A percentile compares a stretch with the other conserved stretches of the same genome.
Evolutionary conservation across 1,284 basidiomycete species (phyloP).

Genomic region (Ustilago nuda): DNA sequence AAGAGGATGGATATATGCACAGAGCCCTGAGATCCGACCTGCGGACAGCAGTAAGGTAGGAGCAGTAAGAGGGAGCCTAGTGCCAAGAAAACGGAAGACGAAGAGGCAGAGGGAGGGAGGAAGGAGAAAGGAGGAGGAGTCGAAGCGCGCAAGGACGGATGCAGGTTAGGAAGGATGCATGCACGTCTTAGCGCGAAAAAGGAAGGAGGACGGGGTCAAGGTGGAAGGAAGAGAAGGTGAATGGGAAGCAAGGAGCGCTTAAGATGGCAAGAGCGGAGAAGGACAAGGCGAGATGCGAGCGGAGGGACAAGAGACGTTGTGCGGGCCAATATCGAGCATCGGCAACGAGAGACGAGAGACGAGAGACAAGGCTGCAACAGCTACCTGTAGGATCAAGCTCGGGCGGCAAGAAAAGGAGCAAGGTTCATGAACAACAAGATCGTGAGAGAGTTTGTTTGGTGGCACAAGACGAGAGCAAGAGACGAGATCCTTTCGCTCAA

Average conservation of each 20-base stretch:
- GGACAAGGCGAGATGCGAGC: conserved; percentile 4
- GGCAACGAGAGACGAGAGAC: not conserved
- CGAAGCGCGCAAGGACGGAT: not conserved
- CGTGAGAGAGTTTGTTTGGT: not conserved
- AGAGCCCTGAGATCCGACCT: conserved; percentile 1
- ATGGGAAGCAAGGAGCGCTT: not conserved
- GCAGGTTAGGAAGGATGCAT: conserved; percentile 7
- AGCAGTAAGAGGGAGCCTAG: not conserved
- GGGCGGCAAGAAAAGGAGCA: not conserved
- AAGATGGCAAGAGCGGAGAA: not conserved
- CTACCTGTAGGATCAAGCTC: not conserved
- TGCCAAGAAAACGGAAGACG: not conserved
- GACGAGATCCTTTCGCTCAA: not conserved
- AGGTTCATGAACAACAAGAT: conserved; percentile 1
- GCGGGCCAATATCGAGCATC: not conserved
- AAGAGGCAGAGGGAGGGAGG: not conserved
- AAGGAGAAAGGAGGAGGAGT: not conserved
- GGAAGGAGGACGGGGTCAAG: not conserved
- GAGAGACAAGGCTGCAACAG: not conserved
- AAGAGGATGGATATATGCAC: conserved; percentile 8
- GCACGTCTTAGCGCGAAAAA: not conserved
- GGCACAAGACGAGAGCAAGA: not conserved
- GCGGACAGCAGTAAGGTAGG: not conserved
- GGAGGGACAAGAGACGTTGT: conserved; percentile 2
- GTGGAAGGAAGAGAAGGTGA: conserved; percentile 3